Base-by-base conservation (phyloP, 176 grass and related monocot genomes). In the Raddia distichophylla region DNA sequence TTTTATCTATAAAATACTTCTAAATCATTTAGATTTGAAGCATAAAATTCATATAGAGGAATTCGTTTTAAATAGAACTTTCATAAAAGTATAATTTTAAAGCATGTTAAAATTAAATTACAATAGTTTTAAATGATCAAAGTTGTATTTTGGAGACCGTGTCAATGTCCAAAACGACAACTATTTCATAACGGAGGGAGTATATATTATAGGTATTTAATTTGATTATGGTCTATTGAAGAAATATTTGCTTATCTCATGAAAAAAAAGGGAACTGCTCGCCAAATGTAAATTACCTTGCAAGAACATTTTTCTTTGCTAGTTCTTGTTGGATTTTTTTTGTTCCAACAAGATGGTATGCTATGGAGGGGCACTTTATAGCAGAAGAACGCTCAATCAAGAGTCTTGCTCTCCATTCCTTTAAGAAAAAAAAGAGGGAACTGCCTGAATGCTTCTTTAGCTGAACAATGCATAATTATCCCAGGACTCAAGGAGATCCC, bases 241-340 rank as follows among this genome's bases (percentile, higher is more conserved):
- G 8, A 60, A 61, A 70, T 47, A 1, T 5, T 32, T 20, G 51
- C 17, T 43, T 49, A n/a, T 50, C 27, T 35, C 70, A 61, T 20
- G 53, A 32, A 60, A 22, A 48, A 32, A 60, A 22, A 33, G 0
- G 10, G 5, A 20, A 27, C 19, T 18, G 3, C 13, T 54, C n/a
- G 5, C 32, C 46, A 43, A 44, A 48, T 75, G 57, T 22, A 71
- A 76, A 59, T 76, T 80, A 93, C 91, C 91, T 87, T 69, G 86
- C 87, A 72, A 89, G 81, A 6, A 89, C 71, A 58, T 87, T 81
- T 82, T 85, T 66, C 61, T 93, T 89, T 34, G 87, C 84, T 44
- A 89, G 62, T 78, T 93, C 87, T 76, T 93, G 87, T 64, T 93
- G 87, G 55, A 89, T 81, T 60, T 87, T 89, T 74, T 89, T 93